Conservation (phyloP, 148 eudicot species). For the Dianthus caryophyllus region DNA sequence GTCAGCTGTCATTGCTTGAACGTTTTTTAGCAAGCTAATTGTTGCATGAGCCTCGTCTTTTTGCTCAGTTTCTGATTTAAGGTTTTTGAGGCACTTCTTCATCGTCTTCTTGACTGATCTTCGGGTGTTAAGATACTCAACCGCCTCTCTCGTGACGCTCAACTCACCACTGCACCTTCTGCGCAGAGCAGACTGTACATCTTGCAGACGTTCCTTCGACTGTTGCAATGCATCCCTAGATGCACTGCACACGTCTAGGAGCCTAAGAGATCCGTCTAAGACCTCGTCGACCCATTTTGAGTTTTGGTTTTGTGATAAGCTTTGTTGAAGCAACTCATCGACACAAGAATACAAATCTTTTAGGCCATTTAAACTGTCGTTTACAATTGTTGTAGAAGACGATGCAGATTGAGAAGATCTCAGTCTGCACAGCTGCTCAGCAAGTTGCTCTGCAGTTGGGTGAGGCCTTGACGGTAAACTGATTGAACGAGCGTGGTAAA, state of each 20-base stretch:
- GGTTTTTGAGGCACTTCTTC: not conserved
- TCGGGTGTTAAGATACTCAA: not conserved
- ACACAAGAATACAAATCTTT: constrained; percentile 29
- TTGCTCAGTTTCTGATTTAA: not conserved
- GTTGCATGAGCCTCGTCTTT: not conserved
- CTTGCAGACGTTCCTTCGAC: constrained; percentile 2
- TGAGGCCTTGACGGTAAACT: constrained; percentile 39
- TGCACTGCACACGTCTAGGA: constrained; percentile 7
- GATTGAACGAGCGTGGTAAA: constrained; percentile 31
- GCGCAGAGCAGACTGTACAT: constrained; percentile 6
- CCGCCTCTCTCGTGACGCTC: not conserved
- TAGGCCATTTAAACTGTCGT: constrained; percentile 27
- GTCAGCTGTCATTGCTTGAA: constrained; percentile 16
- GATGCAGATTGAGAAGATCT: constrained; percentile 35
- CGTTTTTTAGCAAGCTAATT: constrained; percentile 6
- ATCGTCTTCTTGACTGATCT: constrained; percentile 5
- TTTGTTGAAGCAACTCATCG: constrained; percentile 34
- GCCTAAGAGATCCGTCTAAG: constrained; percentile 24
- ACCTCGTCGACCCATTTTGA: constrained; percentile 19
- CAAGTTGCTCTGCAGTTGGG: constrained; percentile 24
- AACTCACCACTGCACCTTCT: constrained; percentile 11
- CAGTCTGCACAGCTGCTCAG: constrained; percentile 26
- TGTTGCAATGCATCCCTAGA: constrained; percentile 5
- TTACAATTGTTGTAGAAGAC: constrained; percentile 32
- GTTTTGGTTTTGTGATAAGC: constrained; percentile 8